Evolutionary conservation across 1,284 basidiomycete species (phyloP), one percentile per base, ranked within the genome.

Genomic region (Ustilago hordei): DNA sequence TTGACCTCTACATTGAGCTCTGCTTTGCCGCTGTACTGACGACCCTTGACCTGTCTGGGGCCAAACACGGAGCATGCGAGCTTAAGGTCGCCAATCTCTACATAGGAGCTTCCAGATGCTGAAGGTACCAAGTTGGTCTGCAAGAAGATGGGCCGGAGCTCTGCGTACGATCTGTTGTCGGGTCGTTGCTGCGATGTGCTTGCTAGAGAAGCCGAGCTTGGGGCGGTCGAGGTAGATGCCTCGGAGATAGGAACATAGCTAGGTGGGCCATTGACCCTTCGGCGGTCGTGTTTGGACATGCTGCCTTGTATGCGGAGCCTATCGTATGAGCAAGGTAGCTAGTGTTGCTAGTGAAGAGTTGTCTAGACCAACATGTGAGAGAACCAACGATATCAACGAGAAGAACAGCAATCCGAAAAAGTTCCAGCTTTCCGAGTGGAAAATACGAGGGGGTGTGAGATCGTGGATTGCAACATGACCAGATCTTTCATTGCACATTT

Each of bases 41-140:
- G 89, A 91, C 88, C 71, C 17, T 92, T 93, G 32, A 92, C 76
- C 82, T 95, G 95, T 64, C 95, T 91, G 9, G 96, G 97, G 0
- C 96, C 96, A 86, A 98, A 98, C 93, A 98, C 93, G 50, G 95
- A 95, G 85, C 95, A 97, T 3, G 95, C 94, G 75, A 98, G 91
- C 88, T 98, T 99, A 0, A 94, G 93, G 79, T 89, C 89, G 69
- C 91, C 93, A 13, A 91, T 93, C 87, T 99, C 96, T 75, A 98
- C 92, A 84, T 98, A 99, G 11, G 94, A 94, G 48, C 94, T 96
- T 0, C 96, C 96, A 81, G 95, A 95, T 1, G 96, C 95, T 87
- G 96, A 95, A 66, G 89, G 93, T 57, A 97, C 93, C 8, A 98
- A 88, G 4, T 95, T 94, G 19, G 94, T 91, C 85, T 95, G 77